A percentile compares a stretch with the other conserved stretches of the same genome.
Evolutionary conservation across 1,284 basidiomycete genomes (phyloP).

Genomic region (Lignosus rhinocerotis): DNA sequence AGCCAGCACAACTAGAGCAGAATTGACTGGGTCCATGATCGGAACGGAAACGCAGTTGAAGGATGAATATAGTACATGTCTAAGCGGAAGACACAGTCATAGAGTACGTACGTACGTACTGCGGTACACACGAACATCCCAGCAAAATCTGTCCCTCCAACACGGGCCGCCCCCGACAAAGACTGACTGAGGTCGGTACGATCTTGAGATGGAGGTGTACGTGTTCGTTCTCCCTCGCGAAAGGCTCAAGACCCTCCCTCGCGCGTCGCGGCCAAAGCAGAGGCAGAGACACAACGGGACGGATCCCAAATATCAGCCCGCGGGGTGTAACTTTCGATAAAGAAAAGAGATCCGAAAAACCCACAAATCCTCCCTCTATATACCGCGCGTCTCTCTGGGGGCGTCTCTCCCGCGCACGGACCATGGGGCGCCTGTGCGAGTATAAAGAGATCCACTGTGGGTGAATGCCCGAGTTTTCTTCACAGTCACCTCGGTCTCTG

Average conservation of each 20-base stretch:
- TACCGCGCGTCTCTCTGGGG: not conserved
- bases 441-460: constrained; percentile 26
- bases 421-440: constrained; percentile 35
- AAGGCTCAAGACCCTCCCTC: constrained; percentile 52
- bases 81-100: no score
- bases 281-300: constrained; percentile 29
- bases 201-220: constrained; percentile 49
- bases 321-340: constrained; percentile 70
- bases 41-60: no score
- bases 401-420: constrained; percentile 65
- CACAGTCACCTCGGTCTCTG: constrained; percentile 64
- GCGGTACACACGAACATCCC: constrained; percentile 1
- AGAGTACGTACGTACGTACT: constrained; percentile 1
- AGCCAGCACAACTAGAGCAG: no score
- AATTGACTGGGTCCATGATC: no score
- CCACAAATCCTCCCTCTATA: not conserved
- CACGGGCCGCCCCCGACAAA: constrained; percentile 55
- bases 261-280: constrained; percentile 16
- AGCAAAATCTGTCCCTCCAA: constrained; percentile 43
- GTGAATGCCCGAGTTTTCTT: constrained; percentile 33
- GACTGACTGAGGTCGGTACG: constrained; percentile 34
- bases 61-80: no score
- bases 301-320: constrained; percentile 69
- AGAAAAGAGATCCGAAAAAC: constrained; percentile 21
- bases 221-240: constrained; percentile 46